These are phyloP conservation scores for Eucalyptus marginata DNA, from an alignment of 345 rosid genomes.

Conservation along the genomic window DNA sequence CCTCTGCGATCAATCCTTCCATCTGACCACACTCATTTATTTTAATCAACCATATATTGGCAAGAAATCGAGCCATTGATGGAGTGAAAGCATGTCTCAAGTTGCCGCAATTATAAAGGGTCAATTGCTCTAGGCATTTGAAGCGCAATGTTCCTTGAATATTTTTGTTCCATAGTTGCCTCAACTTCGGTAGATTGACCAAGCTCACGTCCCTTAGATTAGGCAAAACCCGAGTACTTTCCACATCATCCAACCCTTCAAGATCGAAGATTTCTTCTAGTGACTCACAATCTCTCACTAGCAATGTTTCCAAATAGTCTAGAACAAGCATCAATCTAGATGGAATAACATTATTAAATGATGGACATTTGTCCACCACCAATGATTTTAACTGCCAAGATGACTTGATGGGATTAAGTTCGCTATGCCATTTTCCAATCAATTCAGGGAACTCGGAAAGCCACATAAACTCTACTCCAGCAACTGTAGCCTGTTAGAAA, in stretches of 20 bases:
- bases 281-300: neutral
- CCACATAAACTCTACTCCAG: too few relatives aligned
- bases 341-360: too few relatives aligned
- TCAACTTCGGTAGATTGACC: neutral
- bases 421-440: too few relatives aligned
- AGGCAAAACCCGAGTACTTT: neutral
- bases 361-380: too few relatives aligned
- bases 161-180: neutral
- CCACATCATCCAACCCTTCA: neutral
- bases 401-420: too few relatives aligned
- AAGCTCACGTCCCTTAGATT: neutral
- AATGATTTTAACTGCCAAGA: too few relatives aligned
- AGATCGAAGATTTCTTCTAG: neutral
- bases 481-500: too few relatives aligned
- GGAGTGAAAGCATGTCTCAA: neutral
- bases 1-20: neutral
- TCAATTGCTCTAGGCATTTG: neutral
- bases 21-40: neutral
- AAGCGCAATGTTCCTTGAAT: neutral
- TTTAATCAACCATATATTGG: neutral
- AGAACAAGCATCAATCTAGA: too few relatives aligned
- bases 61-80: accelerated
- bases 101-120: neutral
- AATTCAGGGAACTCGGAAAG: too few relatives aligned
- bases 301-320: too few relatives aligned